Conservation (phyloP, 2,329 filamentous ascomycete species). For the Biscogniauxia marginata region DNA sequence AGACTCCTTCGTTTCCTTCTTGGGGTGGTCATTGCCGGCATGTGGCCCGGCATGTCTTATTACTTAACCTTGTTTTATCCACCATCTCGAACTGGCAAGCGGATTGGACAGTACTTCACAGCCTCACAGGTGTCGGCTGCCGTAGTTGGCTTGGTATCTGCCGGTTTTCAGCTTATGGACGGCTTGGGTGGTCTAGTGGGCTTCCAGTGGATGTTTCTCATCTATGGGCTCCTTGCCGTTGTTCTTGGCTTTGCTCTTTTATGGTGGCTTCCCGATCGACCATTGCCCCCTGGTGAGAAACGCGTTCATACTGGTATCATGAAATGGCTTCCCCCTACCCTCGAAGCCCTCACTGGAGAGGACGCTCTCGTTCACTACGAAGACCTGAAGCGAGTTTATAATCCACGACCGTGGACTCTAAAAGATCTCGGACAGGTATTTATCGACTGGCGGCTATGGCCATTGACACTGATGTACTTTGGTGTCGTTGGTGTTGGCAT, state of each 20-base stretch:
- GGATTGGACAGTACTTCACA: conserved; percentile 87
- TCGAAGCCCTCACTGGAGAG: conserved; percentile 70
- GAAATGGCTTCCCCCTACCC: conserved; percentile 65
- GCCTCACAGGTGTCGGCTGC: conserved; percentile 86
- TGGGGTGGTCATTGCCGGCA: conserved; percentile 83
- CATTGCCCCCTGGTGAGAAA: conserved; percentile 67
- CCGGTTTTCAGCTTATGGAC: conserved; percentile 91
- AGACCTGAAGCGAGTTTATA: conserved; percentile 78
- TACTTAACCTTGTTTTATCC: conserved; percentile 92
- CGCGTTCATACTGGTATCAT: conserved; percentile 50
- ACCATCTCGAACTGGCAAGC: conserved; percentile 79
- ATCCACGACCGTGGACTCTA: conserved; percentile 69
- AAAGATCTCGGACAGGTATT: conserved; percentile 69
- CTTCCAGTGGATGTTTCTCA: conserved; percentile 89
- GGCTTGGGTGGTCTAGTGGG: conserved; percentile 72
- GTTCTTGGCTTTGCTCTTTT: conserved; percentile 70
- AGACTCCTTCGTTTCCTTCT: conserved; percentile 79
- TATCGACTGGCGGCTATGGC: conserved; percentile 86
- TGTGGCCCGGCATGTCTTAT: conserved; percentile 96
- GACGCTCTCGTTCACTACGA: conserved; percentile 82
- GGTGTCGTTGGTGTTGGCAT: conserved; percentile 91
- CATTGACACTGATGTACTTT: conserved; percentile 87
- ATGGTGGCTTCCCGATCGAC: conserved; percentile 90
- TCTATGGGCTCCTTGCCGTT: conserved; percentile 77
- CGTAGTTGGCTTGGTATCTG: conserved; percentile 84